These are phyloP conservation scores for Pythium oligandrum DNA, from an alignment of 352 stramenopile species.

Conservation along the genomic window DNA sequence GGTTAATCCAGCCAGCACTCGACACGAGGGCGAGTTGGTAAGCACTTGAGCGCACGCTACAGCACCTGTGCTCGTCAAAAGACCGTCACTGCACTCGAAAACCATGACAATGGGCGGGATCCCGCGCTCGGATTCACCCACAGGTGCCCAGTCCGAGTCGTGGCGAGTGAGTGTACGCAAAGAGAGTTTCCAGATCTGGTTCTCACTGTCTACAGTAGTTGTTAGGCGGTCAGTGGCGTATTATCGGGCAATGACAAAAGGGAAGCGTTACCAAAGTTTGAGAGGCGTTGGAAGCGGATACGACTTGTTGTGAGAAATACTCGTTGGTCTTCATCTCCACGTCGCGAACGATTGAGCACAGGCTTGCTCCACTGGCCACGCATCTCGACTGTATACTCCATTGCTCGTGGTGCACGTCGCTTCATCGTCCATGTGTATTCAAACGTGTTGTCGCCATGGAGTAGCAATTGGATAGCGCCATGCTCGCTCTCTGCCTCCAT, in stretches of 20 bases:
- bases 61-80: constrained; percentile 50
- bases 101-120: constrained; percentile 61
- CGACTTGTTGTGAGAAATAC: constrained; percentile 50
- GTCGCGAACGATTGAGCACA: constrained; percentile 67
- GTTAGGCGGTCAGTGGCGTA: no score
- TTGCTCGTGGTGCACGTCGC: constrained; percentile 39
- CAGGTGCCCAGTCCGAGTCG: constrained; percentile 62
- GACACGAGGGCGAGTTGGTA: constrained; percentile 66
- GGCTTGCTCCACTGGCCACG: constrained; percentile 61
- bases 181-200: constrained; percentile 55
- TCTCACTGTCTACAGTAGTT: constrained; percentile 34
- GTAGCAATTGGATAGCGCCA: constrained; percentile 23
- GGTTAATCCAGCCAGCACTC: constrained; percentile 68
- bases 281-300: constrained; percentile 69
- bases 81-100: constrained; percentile 38
- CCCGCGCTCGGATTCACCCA: constrained; percentile 61
- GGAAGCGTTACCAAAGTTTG: constrained; percentile 51
- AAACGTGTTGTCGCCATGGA: constrained; percentile 81
- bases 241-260: no score
- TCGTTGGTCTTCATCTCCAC: constrained; percentile 66
- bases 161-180: constrained; percentile 69
- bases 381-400: constrained; percentile 75
- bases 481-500: neutral
- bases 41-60: constrained; percentile 41
- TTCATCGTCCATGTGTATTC: constrained; percentile 72